A percentile compares a stretch with the other conserved stretches of the same genome.
Conservation (phyloP, 2,329 filamentous ascomycete genomes). For the Metarhizium humberi region DNA sequence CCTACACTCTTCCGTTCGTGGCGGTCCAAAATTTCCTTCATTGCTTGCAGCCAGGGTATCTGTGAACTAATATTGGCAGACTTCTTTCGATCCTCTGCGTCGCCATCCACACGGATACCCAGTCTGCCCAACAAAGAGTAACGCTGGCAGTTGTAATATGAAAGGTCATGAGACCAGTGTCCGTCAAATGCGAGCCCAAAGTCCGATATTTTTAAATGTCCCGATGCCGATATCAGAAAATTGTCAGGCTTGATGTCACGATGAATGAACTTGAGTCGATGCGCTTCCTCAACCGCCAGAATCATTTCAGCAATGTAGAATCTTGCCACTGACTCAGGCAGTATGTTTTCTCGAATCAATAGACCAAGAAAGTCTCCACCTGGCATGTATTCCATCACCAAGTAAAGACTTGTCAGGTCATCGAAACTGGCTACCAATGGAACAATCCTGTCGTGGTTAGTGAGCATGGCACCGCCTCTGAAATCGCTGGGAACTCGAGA, state of each 20-base stretch:
- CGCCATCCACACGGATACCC: slow-evolving; percentile 64
- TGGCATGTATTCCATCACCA: slow-evolving; percentile 98
- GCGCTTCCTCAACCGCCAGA: slow-evolving; percentile 84
- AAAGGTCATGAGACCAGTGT: slow-evolving; percentile 85
- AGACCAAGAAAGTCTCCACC: slow-evolving; percentile 89
- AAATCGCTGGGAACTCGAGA: background rate
- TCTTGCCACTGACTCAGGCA: slow-evolving; percentile 68
- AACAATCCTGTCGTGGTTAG: slow-evolving; percentile 53
- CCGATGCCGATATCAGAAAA: slow-evolving; percentile 79
- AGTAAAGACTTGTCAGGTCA: slow-evolving; percentile 72
- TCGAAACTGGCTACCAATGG: slow-evolving; percentile 84
- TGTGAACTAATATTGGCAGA: slow-evolving; percentile 25
- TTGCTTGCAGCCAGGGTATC: slow-evolving; percentile 20
- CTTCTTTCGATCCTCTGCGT: slow-evolving; percentile 58
- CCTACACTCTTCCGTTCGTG: slow-evolving; percentile 21
- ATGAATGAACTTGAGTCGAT: slow-evolving; percentile 83
- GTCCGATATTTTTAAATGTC: slow-evolving; percentile 91
- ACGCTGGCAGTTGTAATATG: slow-evolving; percentile 76
- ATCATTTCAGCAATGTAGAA: slow-evolving; percentile 97
- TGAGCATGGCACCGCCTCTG: background rate
- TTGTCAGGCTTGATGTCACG: slow-evolving; percentile 97
- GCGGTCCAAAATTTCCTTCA: slow-evolving; percentile 21
- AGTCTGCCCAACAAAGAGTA: slow-evolving; percentile 71
- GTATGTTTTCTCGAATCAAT: slow-evolving; percentile 72
- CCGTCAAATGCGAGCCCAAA: slow-evolving; percentile 94